phyloP scores from a whole-genome alignment of 306 rosid species.

The Gastrolobium villosum region DNA sequence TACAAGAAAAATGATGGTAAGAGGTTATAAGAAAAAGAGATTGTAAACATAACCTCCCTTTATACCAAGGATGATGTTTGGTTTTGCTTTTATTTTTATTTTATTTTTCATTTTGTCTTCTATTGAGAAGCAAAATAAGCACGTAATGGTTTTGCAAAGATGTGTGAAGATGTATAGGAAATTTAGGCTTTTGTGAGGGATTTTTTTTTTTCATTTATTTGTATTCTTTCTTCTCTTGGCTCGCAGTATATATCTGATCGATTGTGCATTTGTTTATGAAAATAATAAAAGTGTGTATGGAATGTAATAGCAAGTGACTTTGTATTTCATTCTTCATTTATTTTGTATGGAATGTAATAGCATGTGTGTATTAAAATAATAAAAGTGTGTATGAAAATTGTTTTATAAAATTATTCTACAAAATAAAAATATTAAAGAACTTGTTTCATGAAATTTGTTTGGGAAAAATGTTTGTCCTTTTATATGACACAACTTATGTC shows the following conservation, averaged over 20 bases:
- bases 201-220: not conserved
- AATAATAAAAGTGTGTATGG: conserved; percentile 26
- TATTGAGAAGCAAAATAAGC: conserved; percentile 28
- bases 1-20: too few relatives aligned
- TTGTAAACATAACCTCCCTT: too few relatives aligned
- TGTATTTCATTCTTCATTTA: not conserved
- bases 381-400: too few relatives aligned
- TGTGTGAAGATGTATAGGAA: conserved; percentile 35
- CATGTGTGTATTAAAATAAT: too few relatives aligned
- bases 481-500: too few relatives aligned
- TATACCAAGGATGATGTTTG: not conserved
- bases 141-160: not conserved
- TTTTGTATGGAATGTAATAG: too few relatives aligned
- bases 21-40: too few relatives aligned
- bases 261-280: conserved; percentile 22
- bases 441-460: too few relatives aligned
- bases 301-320: conserved; percentile 3
- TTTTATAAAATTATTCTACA: too few relatives aligned
- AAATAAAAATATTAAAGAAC: too few relatives aligned
- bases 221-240: conserved; percentile 20
- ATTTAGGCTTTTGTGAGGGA: conserved; percentile 1
- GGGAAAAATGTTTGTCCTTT: too few relatives aligned
- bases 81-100: not conserved
- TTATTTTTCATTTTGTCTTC: conserved; percentile 18
- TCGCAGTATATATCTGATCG: not conserved